phyloP scores from a whole-genome alignment of 768 basidiomycete species.

The Aureoboletus auriporus region DNA sequence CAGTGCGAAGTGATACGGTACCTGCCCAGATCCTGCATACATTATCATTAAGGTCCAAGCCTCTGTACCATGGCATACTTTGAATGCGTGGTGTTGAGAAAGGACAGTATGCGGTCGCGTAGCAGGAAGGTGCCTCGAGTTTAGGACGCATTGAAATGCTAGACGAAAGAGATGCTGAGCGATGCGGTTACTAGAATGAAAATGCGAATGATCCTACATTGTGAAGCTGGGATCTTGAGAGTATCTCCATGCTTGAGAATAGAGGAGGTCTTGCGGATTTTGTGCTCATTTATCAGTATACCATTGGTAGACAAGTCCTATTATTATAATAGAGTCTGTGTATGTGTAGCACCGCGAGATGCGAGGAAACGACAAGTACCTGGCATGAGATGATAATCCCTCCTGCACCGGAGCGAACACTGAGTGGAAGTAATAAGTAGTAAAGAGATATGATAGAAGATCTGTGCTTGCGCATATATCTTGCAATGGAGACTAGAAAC shows the following conservation, averaged over 20 bases:
- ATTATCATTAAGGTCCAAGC: not conserved
- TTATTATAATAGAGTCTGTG: not conserved
- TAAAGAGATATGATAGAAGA: not conserved
- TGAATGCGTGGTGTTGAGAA: slow-evolving; percentile 48
- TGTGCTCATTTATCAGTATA: slow-evolving; percentile 63
- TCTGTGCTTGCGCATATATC: slow-evolving; percentile 62
- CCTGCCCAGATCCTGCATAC: slow-evolving; percentile 51
- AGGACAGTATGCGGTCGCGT: slow-evolving; percentile 60
- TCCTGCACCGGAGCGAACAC: slow-evolving; percentile 66
- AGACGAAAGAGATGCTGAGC: not conserved
- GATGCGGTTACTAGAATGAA: not conserved
- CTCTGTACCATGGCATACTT: slow-evolving; percentile 34
- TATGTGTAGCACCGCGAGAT: not conserved
- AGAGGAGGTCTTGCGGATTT: slow-evolving; percentile 60
- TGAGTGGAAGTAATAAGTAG: slow-evolving; percentile 23
- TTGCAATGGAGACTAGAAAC: slow-evolving; percentile 76
- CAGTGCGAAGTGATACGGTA: slow-evolving; percentile 77
- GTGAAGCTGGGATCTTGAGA: slow-evolving; percentile 63
- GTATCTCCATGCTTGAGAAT: slow-evolving; percentile 77
- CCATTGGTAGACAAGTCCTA: slow-evolving; percentile 84
- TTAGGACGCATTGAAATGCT: slow-evolving; percentile 68
- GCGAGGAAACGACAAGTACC: slow-evolving; percentile 33
- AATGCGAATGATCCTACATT: slow-evolving; percentile 37
- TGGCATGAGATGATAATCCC: slow-evolving; percentile 78
- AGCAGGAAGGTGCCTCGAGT: slow-evolving; percentile 47